Conservation (phyloP, 202 grass and related monocot genomes). For the Elaeis oleifera region DNA sequence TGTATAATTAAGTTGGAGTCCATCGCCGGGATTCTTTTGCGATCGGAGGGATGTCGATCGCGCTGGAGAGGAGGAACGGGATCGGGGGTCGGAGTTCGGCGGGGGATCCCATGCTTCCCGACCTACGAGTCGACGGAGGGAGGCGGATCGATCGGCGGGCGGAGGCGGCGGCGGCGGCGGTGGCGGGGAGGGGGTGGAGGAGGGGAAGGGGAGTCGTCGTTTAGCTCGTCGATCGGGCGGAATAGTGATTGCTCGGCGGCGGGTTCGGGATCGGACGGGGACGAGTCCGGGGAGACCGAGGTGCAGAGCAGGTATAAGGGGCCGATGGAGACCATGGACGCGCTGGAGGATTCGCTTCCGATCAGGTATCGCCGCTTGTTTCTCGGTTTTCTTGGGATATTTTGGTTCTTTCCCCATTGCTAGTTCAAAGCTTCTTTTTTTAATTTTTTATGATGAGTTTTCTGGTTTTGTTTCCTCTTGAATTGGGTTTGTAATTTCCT, state of each 20-base stretch:
- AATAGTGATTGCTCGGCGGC: background rate
- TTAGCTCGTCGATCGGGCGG: slow-evolving; percentile 3
- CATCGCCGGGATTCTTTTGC: too few species aligned
- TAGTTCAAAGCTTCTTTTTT: too few species aligned
- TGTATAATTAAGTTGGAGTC: too few species aligned
- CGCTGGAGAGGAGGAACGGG: too few species aligned
- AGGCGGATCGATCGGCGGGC: background rate
- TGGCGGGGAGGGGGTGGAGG: too few species aligned
- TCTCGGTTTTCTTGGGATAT: too few species aligned
- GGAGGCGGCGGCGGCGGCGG: background rate
- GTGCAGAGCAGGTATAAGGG: slow-evolving; percentile 6
- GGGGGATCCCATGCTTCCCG: background rate
- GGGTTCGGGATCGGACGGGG: background rate
- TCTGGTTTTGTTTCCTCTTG: too few species aligned
- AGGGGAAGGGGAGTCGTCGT: background rate
- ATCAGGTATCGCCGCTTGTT: background rate
- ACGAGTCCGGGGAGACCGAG: background rate
- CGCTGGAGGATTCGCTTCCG: slow-evolving; percentile 2
- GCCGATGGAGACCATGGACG: slow-evolving; percentile 6
- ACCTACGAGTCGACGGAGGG: background rate
- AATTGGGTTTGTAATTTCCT: too few species aligned
- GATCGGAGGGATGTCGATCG: too few species aligned
- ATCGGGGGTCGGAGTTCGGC: background rate
- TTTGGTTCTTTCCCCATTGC: too few species aligned
- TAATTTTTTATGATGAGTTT: too few species aligned